Evolutionary conservation across 179 eudicot genomes (phyloP), one percentile per base, ranked within the genome.

Genomic region (Silene noctiflora): DNA sequence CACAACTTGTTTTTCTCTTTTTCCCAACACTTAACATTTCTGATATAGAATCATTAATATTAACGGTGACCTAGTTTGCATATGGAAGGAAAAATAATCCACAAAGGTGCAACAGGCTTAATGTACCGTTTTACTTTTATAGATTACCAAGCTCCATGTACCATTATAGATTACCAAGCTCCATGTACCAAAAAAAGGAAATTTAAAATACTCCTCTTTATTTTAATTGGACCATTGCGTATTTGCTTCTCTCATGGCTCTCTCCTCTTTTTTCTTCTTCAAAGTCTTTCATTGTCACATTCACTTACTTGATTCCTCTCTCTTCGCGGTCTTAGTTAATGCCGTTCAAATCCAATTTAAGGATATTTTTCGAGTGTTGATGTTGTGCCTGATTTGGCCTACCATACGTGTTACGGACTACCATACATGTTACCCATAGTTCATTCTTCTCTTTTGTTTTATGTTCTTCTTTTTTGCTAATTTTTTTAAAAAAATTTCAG

Each of bases 401-500:
- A 60, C 24, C 73, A 21, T 1, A 39, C 10, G 4, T 17, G 21
- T 29, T 66, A 33, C 39, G 7, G 39, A 33, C 7, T 33, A 33
- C 39, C 39, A 33, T 33, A 9, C 58, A 48, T 16, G 39, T 13
- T 70, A 33, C 61, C 53, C 24, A 44, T 74, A 16, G 21, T 75
- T 73, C 31, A 25, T 19, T 22, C 9, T 35, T 58, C 80, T 42
- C 55, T 33, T 29, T 70, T 3, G 46, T 7, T 6, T 39, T 39
- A 8, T 39, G 46, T 33, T 33, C 39, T 39, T 39, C n/a, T 39
- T 39, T 39, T 39, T 39, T 39, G 46, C 11, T 39, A 8, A 7
- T 39, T 39, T 44, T 44, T 44, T 44, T 44, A 2, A 5, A 5
- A 39, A 39, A 42, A 44, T 79, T 60, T 22, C 88, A 95, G 99